Conservation (phyloP, 805 yeast species). For the Teunomyces atbi region DNA sequence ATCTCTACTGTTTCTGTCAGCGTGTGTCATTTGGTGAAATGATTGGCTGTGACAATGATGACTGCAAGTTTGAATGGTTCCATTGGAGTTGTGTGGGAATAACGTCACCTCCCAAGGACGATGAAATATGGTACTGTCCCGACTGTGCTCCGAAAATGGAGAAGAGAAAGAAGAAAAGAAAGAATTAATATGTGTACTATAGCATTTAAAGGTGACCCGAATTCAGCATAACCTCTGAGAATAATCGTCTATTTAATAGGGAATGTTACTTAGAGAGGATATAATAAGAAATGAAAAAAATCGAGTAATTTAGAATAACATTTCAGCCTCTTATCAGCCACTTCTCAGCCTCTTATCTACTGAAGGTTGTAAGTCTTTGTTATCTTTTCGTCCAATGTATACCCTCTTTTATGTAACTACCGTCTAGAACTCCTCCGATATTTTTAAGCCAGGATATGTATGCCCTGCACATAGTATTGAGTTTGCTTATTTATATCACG, state of each 20-base stretch:
- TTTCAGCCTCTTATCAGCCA: no score
- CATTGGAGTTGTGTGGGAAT: conserved; percentile 94
- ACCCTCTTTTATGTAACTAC: background rate
- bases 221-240: background rate
- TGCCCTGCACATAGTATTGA: background rate
- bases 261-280: background rate
- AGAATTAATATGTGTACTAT: conserved; percentile 12
- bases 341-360: no score
- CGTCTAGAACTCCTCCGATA: background rate
- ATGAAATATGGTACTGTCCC: conserved; percentile 85
- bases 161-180: conserved; percentile 42
- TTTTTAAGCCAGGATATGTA: background rate
- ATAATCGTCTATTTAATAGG: no score
- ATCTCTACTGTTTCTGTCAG: conserved; percentile 82
- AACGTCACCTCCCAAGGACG: conserved; percentile 83
- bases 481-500: background rate
- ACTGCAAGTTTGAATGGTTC: conserved; percentile 92
- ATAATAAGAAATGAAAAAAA: background rate
- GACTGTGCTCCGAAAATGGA: conserved; percentile 60
- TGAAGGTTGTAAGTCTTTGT: no score
- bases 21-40: conserved; percentile 92
- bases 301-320: no score
- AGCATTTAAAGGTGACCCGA: background rate
- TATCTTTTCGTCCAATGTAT: no score
- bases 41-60: conserved; percentile 94